Evolutionary conservation across 140 eudicot species (phyloP), one percentile per base, ranked within the genome.

Genomic region (Cichorium intybus): DNA sequence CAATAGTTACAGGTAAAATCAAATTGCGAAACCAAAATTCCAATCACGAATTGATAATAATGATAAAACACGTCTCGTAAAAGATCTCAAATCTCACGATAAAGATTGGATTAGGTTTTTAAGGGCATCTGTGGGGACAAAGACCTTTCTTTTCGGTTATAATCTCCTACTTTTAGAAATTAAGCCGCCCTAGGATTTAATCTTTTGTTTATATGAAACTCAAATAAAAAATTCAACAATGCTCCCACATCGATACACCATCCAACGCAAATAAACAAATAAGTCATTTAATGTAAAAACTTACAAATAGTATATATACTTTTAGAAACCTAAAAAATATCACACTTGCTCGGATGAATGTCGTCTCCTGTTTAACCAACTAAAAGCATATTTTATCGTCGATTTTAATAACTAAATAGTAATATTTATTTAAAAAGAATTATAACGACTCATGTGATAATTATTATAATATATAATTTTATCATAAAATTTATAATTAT

Each of bases 121-220:
- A 23, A 16, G 56, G 18, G 75, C 51, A 70, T 70, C 68, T 39
- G 4, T 35, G 71, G 77, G 71, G 77, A 72, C 77, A 72, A 53
- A 52, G 50, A 53, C 47, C 56, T 51, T 62, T 62, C 64, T 62
- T 53, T 27, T 52, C 20, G 55, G 64, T 72, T 52, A 45, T 14
- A 27, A 53, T 72, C 50, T 62, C 58, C 57, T 57, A 27, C 54
- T 62, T 72, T 39, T 62, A 24, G 48, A 63, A 72, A 62, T 71
- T 10, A 41, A 52, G 71, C 77, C 77, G 77, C 64, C 77, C 77
- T 27, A 35, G 27, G 57, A 72, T 62, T 62, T 52, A 35, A 9
- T 62, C 47, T 28, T 71, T 71, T 51, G 34, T 71, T 62, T 61
- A 61, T 50, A 37, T 62, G 24, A 17, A 35, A 71, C 63, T 71